Base-by-base conservation (phyloP, 1,284 basidiomycete species). In the Malassezia equina region DNA sequence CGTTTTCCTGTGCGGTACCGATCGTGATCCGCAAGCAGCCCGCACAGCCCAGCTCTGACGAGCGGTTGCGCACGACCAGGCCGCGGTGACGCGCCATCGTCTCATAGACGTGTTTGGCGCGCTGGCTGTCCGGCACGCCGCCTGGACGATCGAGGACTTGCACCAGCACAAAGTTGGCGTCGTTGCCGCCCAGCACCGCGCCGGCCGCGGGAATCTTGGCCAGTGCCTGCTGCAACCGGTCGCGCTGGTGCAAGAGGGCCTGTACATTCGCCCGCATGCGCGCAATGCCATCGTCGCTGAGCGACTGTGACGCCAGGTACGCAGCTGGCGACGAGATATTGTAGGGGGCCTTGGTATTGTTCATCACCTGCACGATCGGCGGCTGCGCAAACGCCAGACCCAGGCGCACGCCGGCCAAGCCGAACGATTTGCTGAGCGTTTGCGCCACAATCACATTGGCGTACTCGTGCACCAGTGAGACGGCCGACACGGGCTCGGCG, bases 261-360 rank as follows among this genome's bases (percentile, higher is more conserved):
- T 76, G 60, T 2, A 86, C 79, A 65, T 88, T 88, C 25, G 65
- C 50, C n/a, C 78, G 80, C 85, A 90, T 90, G 15, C 76, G 67
- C 0, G 75, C 68, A 12, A 94, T 66, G 5, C 87, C 84, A 12
- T 77, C 69, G 0, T 82, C 78, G 0, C 85, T 83, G 31, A 89
- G 80, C 0, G 93, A 89, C 9, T 86, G 80, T 12, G 85, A 77
- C 0, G 90, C 90, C 27, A 96, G 82, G 44, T 83, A 79, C 7
- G 93, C 88, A 2, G 90, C 89, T 0, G 90, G 90, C 0, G 86
- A 82, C 12, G 90, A 93, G 64, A 98, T 85, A 76, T 95, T 95
- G 80, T 98, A 99, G 0, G 93, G 93, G 0, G 93, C 94, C 76
- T 98, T 98, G 49, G 93, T 88, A 76, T 96, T 98, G 67, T 84